phyloP scores from a whole-genome alignment of 1,139 yeast species.

The Diutina rugosa region DNA sequence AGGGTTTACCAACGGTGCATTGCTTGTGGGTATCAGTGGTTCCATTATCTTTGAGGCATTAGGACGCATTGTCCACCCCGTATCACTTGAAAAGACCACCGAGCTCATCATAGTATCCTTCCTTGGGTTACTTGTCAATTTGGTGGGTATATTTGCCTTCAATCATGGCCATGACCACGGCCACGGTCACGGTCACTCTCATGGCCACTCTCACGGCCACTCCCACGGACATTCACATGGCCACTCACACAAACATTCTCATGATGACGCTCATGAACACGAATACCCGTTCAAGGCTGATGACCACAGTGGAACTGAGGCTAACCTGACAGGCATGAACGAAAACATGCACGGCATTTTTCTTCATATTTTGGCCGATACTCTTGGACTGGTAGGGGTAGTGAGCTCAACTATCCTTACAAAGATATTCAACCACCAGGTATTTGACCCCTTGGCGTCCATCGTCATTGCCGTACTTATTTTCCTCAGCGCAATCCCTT shows the following conservation, averaged over 20 bases:
- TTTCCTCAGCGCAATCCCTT: conserved; percentile 70
- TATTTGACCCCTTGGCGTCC: conserved; percentile 89
- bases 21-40: conserved; percentile 76
- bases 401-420: conserved; percentile 71
- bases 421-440: conserved; percentile 42
- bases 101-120: conserved; percentile 77
- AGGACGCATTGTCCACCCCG: conserved; percentile 69
- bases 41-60: conserved; percentile 82
- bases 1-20: conserved; percentile 88
- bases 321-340: conserved; percentile 22
- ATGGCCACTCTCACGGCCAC: conserved; percentile 17
- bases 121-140: conserved; percentile 74
- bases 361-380: conserved; percentile 86
- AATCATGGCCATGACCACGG: conserved; percentile 51
- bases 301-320: conserved; percentile 6
- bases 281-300: conserved; percentile 13
- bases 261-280: conserved; percentile 10
- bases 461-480: conserved; percentile 74
- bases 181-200: conserved; percentile 11
- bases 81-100: conserved; percentile 64
- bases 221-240: conserved; percentile 21
- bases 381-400: conserved; percentile 94
- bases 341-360: conserved; percentile 95
- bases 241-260: conserved; percentile 12
- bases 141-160: conserved; percentile 89